phyloP scores from a whole-genome alignment of 768 basidiomycete species.

The Sarcomyxa edulis region DNA sequence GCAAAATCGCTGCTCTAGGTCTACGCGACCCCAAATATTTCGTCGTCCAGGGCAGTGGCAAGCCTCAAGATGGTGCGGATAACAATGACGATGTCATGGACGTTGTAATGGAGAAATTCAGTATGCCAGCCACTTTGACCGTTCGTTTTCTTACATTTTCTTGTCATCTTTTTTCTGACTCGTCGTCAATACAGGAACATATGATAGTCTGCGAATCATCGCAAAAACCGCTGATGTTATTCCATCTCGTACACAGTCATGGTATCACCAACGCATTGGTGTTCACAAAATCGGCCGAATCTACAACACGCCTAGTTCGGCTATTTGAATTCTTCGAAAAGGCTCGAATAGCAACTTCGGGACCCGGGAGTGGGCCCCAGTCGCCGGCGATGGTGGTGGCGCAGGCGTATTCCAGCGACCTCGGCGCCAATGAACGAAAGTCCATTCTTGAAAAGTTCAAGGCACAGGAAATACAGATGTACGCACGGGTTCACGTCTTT shows the following conservation, averaged over 20 bases:
- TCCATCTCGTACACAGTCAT: conserved; percentile 71
- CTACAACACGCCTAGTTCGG: conserved; percentile 74
- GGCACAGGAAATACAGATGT: conserved; percentile 80
- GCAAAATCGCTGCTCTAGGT: conserved; percentile 81
- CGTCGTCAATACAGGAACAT: conserved; percentile 56
- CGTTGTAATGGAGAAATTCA: conserved; percentile 68
- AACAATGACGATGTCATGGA: conserved; percentile 37
- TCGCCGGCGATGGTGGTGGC: conserved; percentile 33
- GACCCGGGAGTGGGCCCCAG: conserved; percentile 11
- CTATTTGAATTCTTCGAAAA: conserved; percentile 80
- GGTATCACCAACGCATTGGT: conserved; percentile 70
- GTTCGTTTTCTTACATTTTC: conserved; percentile 33
- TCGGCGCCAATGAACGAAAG: conserved; percentile 68
- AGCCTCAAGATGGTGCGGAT: too few relatives aligned
- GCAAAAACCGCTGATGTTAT: conserved; percentile 84
- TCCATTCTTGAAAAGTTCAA: conserved; percentile 77
- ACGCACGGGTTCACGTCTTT: conserved; percentile 18
- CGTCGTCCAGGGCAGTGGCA: conserved; percentile 59
- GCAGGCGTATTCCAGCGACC: conserved; percentile 84
- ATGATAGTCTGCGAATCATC: conserved; percentile 77
- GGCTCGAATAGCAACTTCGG: conserved; percentile 19
- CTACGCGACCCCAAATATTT: conserved; percentile 83
- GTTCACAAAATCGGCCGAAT: conserved; percentile 97
- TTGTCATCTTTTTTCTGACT: background rate
- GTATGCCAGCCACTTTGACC: conserved; percentile 73